Conservation (phyloP, 75 land plant genomes). For the Pinus albicaulis region DNA sequence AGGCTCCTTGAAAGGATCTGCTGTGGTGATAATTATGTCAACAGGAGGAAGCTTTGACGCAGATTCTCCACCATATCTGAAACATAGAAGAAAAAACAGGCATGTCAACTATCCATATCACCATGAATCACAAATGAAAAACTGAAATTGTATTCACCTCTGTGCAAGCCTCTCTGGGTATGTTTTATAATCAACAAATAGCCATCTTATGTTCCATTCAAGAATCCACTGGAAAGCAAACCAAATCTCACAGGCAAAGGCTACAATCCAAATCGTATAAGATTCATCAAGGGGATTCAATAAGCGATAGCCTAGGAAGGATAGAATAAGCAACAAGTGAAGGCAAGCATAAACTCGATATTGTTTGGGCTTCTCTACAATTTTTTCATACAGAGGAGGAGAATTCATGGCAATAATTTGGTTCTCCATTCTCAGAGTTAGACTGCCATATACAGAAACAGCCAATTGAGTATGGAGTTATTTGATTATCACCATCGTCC, state of each 20-base stretch:
- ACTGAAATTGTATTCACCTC: too few relatives aligned
- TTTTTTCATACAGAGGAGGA: slow-evolving; percentile 8
- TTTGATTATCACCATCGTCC: too few relatives aligned
- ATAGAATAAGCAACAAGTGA: not conserved
- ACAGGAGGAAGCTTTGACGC: not conserved
- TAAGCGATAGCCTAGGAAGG: not conserved
- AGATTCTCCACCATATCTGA: not conserved
- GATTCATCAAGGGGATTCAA: not conserved
- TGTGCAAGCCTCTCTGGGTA: not conserved
- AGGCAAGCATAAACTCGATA: not conserved
- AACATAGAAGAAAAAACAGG: not conserved
- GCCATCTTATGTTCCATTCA: not conserved
- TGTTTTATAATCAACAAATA: not conserved
- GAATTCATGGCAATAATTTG: not conserved
- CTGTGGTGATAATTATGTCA: slow-evolving; percentile 1
- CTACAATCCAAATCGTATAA: not conserved
- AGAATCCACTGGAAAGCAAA: not conserved
- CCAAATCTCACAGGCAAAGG: slow-evolving; percentile 2
- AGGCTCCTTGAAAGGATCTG: slow-evolving; percentile 8
- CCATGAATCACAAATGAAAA: too few relatives aligned
- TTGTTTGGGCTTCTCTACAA: not conserved
- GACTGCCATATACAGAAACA: too few relatives aligned
- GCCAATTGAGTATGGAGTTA: too few relatives aligned
- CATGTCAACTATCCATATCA: too few relatives aligned
- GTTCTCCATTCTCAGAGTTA: too few relatives aligned